A percentile compares a stretch with the other conserved stretches of the same genome.
phyloP scores from a whole-genome alignment of 257 asterid species.

The Eucommia ulmoides region DNA sequence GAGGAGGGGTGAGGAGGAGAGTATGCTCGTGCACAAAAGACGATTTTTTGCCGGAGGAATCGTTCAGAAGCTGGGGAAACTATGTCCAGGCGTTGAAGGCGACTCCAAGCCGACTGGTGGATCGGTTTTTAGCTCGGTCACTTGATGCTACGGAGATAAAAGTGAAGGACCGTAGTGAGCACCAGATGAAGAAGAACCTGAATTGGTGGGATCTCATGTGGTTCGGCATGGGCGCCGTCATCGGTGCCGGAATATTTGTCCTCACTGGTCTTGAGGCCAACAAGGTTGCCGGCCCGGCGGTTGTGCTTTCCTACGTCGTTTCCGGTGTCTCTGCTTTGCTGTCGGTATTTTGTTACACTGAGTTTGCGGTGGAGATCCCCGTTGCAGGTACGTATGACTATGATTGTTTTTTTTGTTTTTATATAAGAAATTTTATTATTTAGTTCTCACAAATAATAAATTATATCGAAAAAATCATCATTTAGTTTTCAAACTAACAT shows the following conservation, averaged over 20 bases:
- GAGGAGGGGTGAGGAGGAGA: slow-evolving; percentile 15
- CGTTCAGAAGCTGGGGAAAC: slow-evolving; percentile 22
- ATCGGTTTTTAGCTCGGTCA: slow-evolving; percentile 18
- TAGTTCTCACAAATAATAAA: too few relatives aligned
- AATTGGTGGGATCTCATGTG: slow-evolving; percentile 30
- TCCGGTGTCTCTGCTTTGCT: slow-evolving; percentile 24
- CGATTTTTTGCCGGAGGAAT: slow-evolving; percentile 28
- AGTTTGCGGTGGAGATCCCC: slow-evolving; percentile 25
- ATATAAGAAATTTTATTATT: too few relatives aligned
- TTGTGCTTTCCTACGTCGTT: slow-evolving; percentile 15
- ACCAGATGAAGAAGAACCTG: slow-evolving; percentile 20
- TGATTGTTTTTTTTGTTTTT: too few relatives aligned
- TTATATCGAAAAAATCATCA: too few relatives aligned
- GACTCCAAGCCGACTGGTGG: slow-evolving; percentile 15
- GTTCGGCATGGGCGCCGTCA: slow-evolving; percentile 31
- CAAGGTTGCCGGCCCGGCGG: slow-evolving; percentile 23
- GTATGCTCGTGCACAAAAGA: slow-evolving; percentile 19
- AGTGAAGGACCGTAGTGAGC: slow-evolving; percentile 14
- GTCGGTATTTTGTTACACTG: slow-evolving; percentile 21
- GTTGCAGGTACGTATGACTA: too few relatives aligned
- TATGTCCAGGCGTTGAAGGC: slow-evolving; percentile 18
- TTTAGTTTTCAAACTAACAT: too few relatives aligned
- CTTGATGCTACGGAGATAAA: slow-evolving; percentile 18
- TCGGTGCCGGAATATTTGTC: slow-evolving; percentile 31
- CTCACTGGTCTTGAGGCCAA: slow-evolving; percentile 25